Percentiles rank a stretch among this genome's conserved stretches.
Conservation (phyloP, 805 yeast species). For the Zygosaccharomyces kombuchaensis region DNA sequence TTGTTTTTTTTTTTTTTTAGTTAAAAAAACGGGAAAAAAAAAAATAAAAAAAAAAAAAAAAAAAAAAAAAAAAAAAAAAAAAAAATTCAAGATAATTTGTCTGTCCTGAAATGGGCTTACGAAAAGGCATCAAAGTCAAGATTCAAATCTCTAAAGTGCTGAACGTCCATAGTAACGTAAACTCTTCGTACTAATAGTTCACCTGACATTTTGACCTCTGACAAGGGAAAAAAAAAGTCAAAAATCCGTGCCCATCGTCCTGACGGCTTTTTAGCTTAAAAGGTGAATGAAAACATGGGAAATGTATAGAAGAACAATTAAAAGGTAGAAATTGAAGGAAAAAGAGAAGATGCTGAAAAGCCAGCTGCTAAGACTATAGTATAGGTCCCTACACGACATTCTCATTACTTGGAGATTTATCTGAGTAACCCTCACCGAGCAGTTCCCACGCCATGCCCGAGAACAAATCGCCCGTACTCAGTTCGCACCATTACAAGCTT, state of each 20-base stretch:
- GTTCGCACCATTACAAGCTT: conserved; percentile 28
- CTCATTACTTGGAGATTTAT: neutral
- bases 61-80: too few species aligned
- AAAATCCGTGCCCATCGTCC: neutral
- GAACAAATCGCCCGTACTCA: conserved; percentile 13
- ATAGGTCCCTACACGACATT: neutral
- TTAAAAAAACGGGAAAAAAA: too few species aligned
- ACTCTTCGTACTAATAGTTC: neutral
- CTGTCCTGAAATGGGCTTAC: too few species aligned
- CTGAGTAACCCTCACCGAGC: neutral
- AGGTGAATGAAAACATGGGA: neutral
- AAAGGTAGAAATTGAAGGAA: neutral
- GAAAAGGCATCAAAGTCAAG: too few species aligned
- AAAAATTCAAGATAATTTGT: too few species aligned
- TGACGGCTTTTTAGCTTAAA: neutral
- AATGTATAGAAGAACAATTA: neutral
- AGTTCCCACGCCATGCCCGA: conserved; percentile 9
- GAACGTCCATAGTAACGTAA: too few species aligned
- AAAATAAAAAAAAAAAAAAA: too few species aligned
- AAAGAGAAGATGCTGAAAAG: conserved; percentile 4
- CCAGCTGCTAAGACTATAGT: neutral
- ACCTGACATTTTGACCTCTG: neutral
- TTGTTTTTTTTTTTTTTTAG: too few species aligned
- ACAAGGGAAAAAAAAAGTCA: neutral
- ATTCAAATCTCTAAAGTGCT: too few species aligned